Conservation (phyloP, 108 stramenopile genomes). For the Skeletonema marinoi region DNA sequence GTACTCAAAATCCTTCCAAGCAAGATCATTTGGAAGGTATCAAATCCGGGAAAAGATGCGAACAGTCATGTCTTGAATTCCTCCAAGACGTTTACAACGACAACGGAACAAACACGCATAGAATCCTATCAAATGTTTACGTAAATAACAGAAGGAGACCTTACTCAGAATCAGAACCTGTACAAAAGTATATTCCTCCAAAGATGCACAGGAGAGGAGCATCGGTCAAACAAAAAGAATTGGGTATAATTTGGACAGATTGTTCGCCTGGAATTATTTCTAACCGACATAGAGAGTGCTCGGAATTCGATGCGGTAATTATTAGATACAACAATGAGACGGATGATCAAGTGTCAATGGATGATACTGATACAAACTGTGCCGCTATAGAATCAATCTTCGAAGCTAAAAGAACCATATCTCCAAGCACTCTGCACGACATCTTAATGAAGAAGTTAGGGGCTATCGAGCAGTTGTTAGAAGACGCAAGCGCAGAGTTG, state of each 20-base stretch:
- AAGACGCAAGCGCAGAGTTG: slow-evolving; percentile 23
- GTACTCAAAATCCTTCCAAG: background rate
- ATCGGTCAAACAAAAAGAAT: slow-evolving; percentile 11
- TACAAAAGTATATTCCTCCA: background rate
- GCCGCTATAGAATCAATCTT: slow-evolving; percentile 23
- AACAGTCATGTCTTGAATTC: slow-evolving; percentile 22
- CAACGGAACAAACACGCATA: slow-evolving; percentile 1
- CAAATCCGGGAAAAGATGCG: slow-evolving; percentile 15
- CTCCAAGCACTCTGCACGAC: slow-evolving; percentile 37
- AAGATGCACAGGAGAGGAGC: slow-evolving; percentile 10
- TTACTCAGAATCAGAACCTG: background rate
- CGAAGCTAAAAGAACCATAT: slow-evolving; percentile 36
- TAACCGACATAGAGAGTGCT: slow-evolving; percentile 28
- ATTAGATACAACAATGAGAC: background rate
- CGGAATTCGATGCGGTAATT: slow-evolving; percentile 29
- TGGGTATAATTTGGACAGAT: slow-evolving; percentile 31
- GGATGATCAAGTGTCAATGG: too few species aligned
- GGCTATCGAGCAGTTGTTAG: slow-evolving; percentile 15
- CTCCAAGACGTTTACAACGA: background rate
- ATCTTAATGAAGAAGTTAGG: slow-evolving; percentile 30
- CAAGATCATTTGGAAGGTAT: background rate
- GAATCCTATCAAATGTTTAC: slow-evolving; percentile 21
- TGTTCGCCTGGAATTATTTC: background rate
- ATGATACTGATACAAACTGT: background rate
- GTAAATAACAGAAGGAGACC: slow-evolving; percentile 18